Percentiles rank a stretch among this genome's conserved stretches.
Conservation (phyloP, 2,329 filamentous ascomycete genomes). For the Fusarium pilosicola region DNA sequence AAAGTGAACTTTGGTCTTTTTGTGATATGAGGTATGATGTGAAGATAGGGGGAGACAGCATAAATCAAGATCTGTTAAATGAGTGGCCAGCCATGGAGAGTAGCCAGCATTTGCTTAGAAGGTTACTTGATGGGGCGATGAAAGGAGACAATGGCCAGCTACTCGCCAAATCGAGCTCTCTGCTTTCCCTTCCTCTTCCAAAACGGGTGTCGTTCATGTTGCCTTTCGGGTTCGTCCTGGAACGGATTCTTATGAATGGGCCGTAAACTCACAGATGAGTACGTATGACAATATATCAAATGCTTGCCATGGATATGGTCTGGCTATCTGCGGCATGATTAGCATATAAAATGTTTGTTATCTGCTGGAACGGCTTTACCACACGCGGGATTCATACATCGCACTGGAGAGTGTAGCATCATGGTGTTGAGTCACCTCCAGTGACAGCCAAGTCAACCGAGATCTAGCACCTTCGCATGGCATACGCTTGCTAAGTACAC, state of each 20-base stretch:
- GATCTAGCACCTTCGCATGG: not conserved
- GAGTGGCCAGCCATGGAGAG: not conserved
- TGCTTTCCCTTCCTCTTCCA: not conserved
- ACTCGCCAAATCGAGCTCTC: not conserved
- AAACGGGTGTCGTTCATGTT: not conserved
- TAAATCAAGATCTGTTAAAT: constrained; percentile 13
- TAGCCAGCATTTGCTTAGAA: not conserved
- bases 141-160: not conserved
- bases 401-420: not conserved
- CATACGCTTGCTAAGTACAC: not conserved
- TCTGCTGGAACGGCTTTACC: not conserved
- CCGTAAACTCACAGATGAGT: not conserved
- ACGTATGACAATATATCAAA: not conserved
- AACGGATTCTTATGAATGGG: too few relatives aligned
- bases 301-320: fast-evolving
- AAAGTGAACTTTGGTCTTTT: constrained; percentile 38
- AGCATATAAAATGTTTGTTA: not conserved
- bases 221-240: not conserved
- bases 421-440: not conserved
- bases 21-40: constrained; percentile 25
- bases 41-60: constrained; percentile 4
- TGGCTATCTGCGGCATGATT: not conserved
- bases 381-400: not conserved
- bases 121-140: not conserved
- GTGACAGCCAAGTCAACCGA: not conserved